Base-by-base conservation (phyloP, 2,329 filamentous ascomycete species). In the Phaeomoniella chlamydospora region DNA sequence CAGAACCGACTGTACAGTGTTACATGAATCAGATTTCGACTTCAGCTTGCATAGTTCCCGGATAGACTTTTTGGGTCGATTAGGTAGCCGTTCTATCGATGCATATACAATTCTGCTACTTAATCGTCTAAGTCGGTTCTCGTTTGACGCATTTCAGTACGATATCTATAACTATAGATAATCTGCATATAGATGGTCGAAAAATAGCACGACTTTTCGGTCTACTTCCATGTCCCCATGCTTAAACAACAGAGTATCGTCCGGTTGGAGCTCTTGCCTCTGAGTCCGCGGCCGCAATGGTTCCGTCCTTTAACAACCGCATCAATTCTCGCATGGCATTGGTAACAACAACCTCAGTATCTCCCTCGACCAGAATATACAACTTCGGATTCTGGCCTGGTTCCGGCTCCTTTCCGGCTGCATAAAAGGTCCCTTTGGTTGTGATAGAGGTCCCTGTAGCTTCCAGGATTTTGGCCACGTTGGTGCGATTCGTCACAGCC, bases 401-500 rank as follows among this genome's bases (percentile, higher is more conserved):
- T 5, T 69, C 74, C 2, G 85, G 85, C 45, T 84, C 79, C 55
- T 93, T 93, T 45, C 86, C 87, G 2, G 75, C 52, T 2, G 79
- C 58, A 50, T 96, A 96, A 57, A 85, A 96, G 41, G 72, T 90
- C 45, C 90, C 90, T 65, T 98, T 98, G 31, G 86, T 94, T 0
- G 90, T 98, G 55, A 98, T 98, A 4, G 85, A 94, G 2, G 87
- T 93, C 29, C 86, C 88, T 0, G 88, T 94, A 6, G 83, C 74
- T 52, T 98, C 90, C 44, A 98, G 70, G 48, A 98, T 94, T 68
- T 96, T 98, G 47, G 88, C 87, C 39, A 98, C 90, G 51, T 98
- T 98, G 22, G 90, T 96, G 45, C 90, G 77, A 57, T 98, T 98
- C 29, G 90, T 98, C 62, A 98, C 90, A 9, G 86, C 88, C 90